A percentile compares a stretch with the other conserved stretches of the same genome.
phyloP scores from a whole-genome alignment of 2,329 filamentous ascomycete genomes.

The Trichoderma lentiforme region DNA sequence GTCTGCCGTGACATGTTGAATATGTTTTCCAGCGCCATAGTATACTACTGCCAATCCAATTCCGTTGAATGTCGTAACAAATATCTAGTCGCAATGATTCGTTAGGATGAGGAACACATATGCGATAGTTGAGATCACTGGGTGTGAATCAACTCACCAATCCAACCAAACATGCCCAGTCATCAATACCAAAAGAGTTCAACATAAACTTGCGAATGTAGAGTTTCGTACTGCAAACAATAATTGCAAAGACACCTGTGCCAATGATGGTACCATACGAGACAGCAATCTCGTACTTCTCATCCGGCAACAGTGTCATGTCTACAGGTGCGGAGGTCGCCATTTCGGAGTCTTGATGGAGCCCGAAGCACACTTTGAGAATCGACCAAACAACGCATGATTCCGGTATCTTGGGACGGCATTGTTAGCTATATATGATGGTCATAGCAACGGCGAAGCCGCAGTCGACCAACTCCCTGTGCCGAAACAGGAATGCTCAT shows the following conservation, averaged over 20 bases:
- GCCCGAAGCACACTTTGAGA: neutral
- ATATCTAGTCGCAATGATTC: neutral
- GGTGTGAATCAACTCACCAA: neutral
- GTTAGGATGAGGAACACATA: neutral
- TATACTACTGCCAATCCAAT: neutral
- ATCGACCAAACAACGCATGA: neutral
- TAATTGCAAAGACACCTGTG: neutral
- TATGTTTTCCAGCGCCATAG: constrained; percentile 3
- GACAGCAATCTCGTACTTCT: neutral
- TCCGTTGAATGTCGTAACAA: constrained; percentile 1
- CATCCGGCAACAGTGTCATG: neutral
- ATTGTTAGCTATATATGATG: neutral
- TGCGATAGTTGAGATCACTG: neutral
- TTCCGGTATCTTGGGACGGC: neutral
- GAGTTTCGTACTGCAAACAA: neutral
- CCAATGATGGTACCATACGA: neutral
- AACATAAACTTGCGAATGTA: neutral
- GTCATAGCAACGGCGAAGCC: neutral
- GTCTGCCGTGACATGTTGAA: neutral
- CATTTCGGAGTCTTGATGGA: neutral
- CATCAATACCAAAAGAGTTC: neutral
- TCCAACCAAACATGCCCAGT: neutral
- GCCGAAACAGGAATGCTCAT: neutral
- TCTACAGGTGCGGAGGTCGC: neutral
- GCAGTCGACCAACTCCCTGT: neutral